A percentile compares a stretch with the other conserved stretches of the same genome.
Conservation (phyloP, 2,329 filamentous ascomycete species). For the Exophiala sideris region DNA sequence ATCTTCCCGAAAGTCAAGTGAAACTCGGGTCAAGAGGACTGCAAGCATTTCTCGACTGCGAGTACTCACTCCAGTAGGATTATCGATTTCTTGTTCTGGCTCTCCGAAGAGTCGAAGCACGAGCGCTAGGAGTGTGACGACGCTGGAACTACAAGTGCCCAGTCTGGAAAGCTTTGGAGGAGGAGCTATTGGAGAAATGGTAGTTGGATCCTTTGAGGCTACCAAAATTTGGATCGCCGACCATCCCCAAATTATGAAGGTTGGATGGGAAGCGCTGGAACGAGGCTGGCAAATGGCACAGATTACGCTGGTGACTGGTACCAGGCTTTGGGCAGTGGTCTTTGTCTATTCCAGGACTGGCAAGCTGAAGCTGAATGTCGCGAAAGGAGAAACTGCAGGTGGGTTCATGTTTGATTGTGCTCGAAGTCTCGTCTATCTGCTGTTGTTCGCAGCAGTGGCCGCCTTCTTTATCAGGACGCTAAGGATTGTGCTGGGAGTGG, state of each 20-base stretch:
- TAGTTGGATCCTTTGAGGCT: conserved; percentile 19
- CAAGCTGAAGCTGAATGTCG: conserved; percentile 16
- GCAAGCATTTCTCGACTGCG: conserved; percentile 14
- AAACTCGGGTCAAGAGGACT: background rate
- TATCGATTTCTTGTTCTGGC: conserved; percentile 13
- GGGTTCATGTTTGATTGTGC: conserved; percentile 23
- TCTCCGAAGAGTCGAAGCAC: conserved; percentile 8
- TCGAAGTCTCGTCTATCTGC: conserved; percentile 21
- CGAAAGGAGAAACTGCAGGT: conserved; percentile 13
- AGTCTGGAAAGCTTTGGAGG: conserved; percentile 5
- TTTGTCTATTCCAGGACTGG: conserved; percentile 27
- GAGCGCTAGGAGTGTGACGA: conserved; percentile 15
- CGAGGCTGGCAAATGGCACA: conserved; percentile 23
- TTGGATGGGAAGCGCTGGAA: conserved; percentile 10
- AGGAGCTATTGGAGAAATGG: conserved; percentile 11
- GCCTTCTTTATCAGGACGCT: conserved; percentile 17
- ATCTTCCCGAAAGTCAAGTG: background rate
- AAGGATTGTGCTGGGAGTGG: conserved; percentile 10
- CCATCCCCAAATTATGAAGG: conserved; percentile 16
- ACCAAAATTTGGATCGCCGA: conserved; percentile 23
- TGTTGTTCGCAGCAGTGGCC: conserved; percentile 20
- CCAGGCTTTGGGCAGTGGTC: conserved; percentile 17
- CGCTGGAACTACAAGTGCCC: conserved; percentile 15
- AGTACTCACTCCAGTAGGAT: conserved; percentile 10
- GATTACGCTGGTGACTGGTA: conserved; percentile 18